A percentile compares a stretch with the other conserved stretches of the same genome.
Evolutionary conservation across 306 rosid species (phyloP).

Genomic region (Dryas octopetala): DNA sequence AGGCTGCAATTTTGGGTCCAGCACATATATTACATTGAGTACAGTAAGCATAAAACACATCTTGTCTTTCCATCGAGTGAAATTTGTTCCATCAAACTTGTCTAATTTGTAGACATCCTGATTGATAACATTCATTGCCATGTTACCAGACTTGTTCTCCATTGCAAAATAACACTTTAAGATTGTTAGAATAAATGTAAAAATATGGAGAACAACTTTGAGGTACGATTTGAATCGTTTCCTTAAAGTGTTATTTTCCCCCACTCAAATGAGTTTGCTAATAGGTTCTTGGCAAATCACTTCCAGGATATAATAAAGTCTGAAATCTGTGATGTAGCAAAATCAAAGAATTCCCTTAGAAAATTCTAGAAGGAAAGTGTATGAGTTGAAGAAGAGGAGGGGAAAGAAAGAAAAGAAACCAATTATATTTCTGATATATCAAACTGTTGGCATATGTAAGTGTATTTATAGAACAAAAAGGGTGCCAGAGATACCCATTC

Average conservation of each 20-base stretch:
- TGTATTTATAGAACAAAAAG: background rate
- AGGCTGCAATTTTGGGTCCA: background rate
- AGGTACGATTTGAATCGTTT: too few species aligned
- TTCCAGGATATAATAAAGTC: background rate
- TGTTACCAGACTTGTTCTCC: background rate
- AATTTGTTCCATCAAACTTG: constrained; percentile 2
- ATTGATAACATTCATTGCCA: background rate
- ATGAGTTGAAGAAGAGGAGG: background rate
- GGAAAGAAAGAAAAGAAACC: background rate
- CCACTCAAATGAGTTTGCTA: background rate
- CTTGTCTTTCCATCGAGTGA: constrained; percentile 2
- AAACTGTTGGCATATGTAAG: background rate
- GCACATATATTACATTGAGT: background rate
- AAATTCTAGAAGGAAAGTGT: too few species aligned
- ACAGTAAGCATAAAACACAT: background rate
- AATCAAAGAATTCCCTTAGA: background rate
- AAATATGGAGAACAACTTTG: too few species aligned
- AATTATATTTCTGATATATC: too few species aligned
- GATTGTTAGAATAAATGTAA: too few species aligned
- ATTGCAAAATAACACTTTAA: background rate
- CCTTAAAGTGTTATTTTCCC: background rate
- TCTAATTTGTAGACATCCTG: background rate
- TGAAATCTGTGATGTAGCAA: background rate
- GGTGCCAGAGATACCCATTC: background rate
- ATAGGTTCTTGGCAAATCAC: background rate